A percentile compares a stretch with the other conserved stretches of the same genome.
Conservation (phyloP, 2,329 filamentous ascomycete genomes). For the Colletotrichum melonis region DNA sequence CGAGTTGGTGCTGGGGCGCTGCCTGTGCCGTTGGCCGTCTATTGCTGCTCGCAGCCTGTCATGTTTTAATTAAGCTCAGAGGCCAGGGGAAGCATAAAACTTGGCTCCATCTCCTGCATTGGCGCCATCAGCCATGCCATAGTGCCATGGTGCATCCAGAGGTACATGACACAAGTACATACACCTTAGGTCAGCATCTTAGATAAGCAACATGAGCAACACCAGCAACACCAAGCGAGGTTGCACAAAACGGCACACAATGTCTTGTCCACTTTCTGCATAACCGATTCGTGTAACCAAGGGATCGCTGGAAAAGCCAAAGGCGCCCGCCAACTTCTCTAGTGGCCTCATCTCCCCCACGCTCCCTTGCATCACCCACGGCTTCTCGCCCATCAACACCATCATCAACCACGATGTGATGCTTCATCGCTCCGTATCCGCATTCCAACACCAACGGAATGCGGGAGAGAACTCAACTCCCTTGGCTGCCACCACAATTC, state of each 20-base stretch:
- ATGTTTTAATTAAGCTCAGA: conserved; percentile 16
- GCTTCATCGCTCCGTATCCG: not conserved
- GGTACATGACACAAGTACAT: no score
- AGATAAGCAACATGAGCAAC: no score
- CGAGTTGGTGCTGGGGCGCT: conserved; percentile 13
- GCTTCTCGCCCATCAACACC: not conserved
- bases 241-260: no score
- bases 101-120: not conserved
- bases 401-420: not conserved
- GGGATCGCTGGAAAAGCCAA: not conserved
- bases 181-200: not conserved
- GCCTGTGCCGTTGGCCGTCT: conserved; percentile 9
- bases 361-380: not conserved
- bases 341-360: not conserved
- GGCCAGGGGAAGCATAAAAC: not conserved
- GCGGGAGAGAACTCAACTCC: not conserved
- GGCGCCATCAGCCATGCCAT: no score
- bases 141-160: no score
- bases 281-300: not conserved
- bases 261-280: not conserved
- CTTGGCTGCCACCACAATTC: not conserved
- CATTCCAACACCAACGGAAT: not conserved
- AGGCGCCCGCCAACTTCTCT: not conserved
- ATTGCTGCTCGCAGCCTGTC: not conserved
- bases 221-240: no score